These are phyloP conservation scores for Leccinum barrowsii DNA, from an alignment of 768 basidiomycete species.

Conservation along the genomic window DNA sequence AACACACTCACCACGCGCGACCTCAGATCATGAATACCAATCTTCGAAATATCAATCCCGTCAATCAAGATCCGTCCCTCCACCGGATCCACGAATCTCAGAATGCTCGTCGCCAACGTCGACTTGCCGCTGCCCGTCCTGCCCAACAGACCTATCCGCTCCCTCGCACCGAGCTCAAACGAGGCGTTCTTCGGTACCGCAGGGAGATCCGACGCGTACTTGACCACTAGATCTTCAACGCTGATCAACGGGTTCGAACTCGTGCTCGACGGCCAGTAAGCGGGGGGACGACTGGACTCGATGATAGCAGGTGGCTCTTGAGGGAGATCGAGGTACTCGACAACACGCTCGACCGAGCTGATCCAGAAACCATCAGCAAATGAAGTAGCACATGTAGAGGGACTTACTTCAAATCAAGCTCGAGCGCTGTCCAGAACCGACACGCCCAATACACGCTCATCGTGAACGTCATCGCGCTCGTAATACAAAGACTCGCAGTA, in stretches of 20 bases:
- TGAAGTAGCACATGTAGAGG: not conserved
- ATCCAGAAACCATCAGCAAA: not conserved
- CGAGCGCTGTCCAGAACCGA: conserved; percentile 52
- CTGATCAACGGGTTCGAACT: conserved; percentile 54
- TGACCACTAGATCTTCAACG: conserved; percentile 75
- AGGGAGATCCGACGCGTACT: conserved; percentile 83
- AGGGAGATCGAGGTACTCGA: conserved; percentile 87
- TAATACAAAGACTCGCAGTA: conserved; percentile 69
- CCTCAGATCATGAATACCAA: conserved; percentile 82
- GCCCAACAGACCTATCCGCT: conserved; percentile 77
- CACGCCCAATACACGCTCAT: conserved; percentile 49
- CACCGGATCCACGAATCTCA: conserved; percentile 81
- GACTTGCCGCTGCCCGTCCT: conserved; percentile 82
- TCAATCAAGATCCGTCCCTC: conserved; percentile 78
- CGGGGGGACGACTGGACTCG: conserved; percentile 73
- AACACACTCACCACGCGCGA: conserved; percentile 58
- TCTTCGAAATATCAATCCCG: conserved; percentile 82
- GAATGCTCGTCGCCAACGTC: conserved; percentile 80
- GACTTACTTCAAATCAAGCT: conserved; percentile 72
- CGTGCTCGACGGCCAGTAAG: conserved; percentile 87
- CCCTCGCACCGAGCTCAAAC: conserved; percentile 66
- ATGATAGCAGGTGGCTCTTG: conserved; percentile 81
- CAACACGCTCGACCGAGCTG: conserved; percentile 86
- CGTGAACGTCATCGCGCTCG: conserved; percentile 66
- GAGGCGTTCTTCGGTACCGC: conserved; percentile 74